Evolutionary conservation across 371 early-diverging fungal genomes (phyloP), one percentile per base, ranked within the genome.

Genomic region (Modicella reniformis): DNA sequence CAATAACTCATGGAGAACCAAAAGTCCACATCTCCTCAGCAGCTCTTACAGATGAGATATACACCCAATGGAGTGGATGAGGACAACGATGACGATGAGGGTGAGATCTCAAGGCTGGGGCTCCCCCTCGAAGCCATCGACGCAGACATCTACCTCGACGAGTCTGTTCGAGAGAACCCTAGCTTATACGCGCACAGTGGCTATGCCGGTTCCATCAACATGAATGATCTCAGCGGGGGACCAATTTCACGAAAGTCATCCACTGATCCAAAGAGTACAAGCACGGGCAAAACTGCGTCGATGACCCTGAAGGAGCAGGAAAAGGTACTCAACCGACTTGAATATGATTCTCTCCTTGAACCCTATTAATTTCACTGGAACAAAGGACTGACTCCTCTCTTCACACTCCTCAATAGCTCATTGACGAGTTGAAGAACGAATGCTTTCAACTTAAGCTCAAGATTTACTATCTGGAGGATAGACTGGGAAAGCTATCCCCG

Each of bases 401-500:
- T 50, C 25, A 4, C 55, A n/a, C 37, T 9, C 30, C 33, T 28
- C n/a, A 10, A n/a, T 70, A 93, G 93, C 81, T 86, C 1, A 84
- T 93, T 55, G 92, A 93, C 67, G 80, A 70, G 7, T 75, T 92
- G 33, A 85, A 86, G 40, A 92, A 91, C 75, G 92, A 91, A 32
- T 90, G 87, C 67, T 92, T 92, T 65, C 83, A 84, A 49, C 83
- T 92, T 59, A 91, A 91, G 62, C 74, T 93, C 65, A 85, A 87
- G 32, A 83, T 90, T 8, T 92, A 88, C 71, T 89, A 82, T 69
- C 65, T 91, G 65, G 89, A 92, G 62, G 87, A 92, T 47, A 73
- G 84, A 9, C 64, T 91, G 21, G 81, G 75, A 21, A 83, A 89
- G 50, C 52, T 85, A 29, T 86, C 91, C 7, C 90, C 91, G 2